Base-by-base conservation (phyloP, 1,284 basidiomycete genomes). In the Cerrena zonata region DNA sequence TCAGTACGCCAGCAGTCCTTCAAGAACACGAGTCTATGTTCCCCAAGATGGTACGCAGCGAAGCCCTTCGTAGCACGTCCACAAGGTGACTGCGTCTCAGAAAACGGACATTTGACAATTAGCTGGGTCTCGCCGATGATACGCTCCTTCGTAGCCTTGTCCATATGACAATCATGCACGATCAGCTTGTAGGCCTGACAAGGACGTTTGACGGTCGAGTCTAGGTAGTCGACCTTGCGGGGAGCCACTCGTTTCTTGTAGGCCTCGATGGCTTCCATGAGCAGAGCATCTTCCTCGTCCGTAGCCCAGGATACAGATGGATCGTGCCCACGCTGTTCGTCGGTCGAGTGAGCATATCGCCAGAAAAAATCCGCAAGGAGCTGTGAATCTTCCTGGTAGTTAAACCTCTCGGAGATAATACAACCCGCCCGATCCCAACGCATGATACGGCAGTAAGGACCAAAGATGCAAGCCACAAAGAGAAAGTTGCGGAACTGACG, bases 311-410 rank as follows among this genome's bases (percentile, higher is more conserved):
- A 10, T 15, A 18, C 22, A 12, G 12, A 30, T 4, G 5, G 5
- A 24, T 45, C 43, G 43, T 22, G 7, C 7, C 43, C 43, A 26
- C 19, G 43, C 12, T 22, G 21, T 45, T 10, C 24, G 22, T 45
- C 21, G 43, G 15, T 22, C 7, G 52, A 19, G 2, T 46, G 49
- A 4, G 45, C n/a, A 25, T 44, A 50, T 11, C 52, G 52, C 47
- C 43, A 51, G 38, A 58, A 26, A 50, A 60, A 58, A 7, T 53
- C 39, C n/a, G 7, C 27, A 19, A 47, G 26, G 10, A 25, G n/a
- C 15, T 27, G 11, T 11, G 45, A 12, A 7, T 45, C 43, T 12
- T 10, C 22, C n/a, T 34, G 13, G 15, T 25, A 27, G 30, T 47
- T 25, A 21, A 47, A 25, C 5, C 13, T 5, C 19, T 47, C 30